Evolutionary conservation across 805 yeast species (phyloP).

Genomic region (Candida pseudofarinosa): DNA sequence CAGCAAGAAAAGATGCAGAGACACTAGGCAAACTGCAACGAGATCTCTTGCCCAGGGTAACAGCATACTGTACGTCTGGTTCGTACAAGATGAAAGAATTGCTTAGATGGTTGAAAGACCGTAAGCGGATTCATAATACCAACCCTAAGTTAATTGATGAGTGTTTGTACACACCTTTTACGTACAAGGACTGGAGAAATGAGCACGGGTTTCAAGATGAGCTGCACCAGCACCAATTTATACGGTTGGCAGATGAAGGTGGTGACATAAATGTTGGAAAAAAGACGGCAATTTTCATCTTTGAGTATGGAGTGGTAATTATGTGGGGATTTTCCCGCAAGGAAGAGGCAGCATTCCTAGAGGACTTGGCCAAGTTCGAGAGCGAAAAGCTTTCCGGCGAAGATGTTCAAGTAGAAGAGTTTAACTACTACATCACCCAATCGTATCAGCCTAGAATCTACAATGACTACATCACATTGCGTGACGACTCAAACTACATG

Average conservation of each 20-base stretch:
- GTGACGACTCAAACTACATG: slow-evolving; percentile 90
- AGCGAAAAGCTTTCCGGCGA: slow-evolving; percentile 86
- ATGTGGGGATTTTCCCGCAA: slow-evolving; percentile 90
- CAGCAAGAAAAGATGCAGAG: slow-evolving; percentile 93
- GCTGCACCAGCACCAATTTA: slow-evolving; percentile 32
- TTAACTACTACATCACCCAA: slow-evolving; percentile 90
- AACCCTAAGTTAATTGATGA: slow-evolving; percentile 90
- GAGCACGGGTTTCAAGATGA: slow-evolving; percentile 18
- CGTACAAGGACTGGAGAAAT: slow-evolving; percentile 71
- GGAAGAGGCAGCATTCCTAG: slow-evolving; percentile 79
- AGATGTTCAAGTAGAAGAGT: slow-evolving; percentile 91
- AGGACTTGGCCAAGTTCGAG: slow-evolving; percentile 86
- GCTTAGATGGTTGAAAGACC: slow-evolving; percentile 77
- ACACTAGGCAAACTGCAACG: slow-evolving; percentile 83
- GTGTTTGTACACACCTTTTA: slow-evolving; percentile 89
- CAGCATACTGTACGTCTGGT: slow-evolving; percentile 95
- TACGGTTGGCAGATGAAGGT: slow-evolving; percentile 86
- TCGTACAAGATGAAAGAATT: slow-evolving; percentile 86
- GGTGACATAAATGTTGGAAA: slow-evolving; percentile 89
- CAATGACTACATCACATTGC: slow-evolving; percentile 88
- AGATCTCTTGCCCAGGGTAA: slow-evolving; percentile 83
- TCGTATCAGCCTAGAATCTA: slow-evolving; percentile 94
- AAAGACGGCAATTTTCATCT: slow-evolving; percentile 76
- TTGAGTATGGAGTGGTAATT: slow-evolving; percentile 96
- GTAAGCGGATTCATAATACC: slow-evolving; percentile 68